These are phyloP conservation scores for Oryza brachyantha DNA, from an alignment of 176 grass and related monocot species.

Conservation along the genomic window DNA sequence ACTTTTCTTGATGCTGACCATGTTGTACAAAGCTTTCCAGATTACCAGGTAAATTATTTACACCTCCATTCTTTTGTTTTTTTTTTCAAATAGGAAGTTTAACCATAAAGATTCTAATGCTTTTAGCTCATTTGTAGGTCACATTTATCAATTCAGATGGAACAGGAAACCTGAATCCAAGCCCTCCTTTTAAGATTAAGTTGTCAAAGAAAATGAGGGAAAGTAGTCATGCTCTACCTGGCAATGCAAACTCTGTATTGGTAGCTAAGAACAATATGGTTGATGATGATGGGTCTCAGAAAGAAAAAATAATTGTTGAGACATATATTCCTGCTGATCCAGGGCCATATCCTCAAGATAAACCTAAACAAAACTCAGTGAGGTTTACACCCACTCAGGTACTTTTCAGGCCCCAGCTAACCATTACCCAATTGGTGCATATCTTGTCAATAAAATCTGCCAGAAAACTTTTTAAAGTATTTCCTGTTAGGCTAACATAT, in stretches of 20 bases:
- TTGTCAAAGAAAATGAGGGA: conserved; percentile 81
- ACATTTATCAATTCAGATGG: conserved; percentile 86
- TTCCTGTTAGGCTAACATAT: background rate
- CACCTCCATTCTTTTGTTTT: background rate
- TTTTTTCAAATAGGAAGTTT: background rate
- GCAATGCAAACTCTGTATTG: conserved; percentile 47
- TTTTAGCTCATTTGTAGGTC: conserved; percentile 63
- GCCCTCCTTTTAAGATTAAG: conserved; percentile 73
- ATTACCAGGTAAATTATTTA: conserved; percentile 70
- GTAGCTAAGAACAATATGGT: conserved; percentile 28
- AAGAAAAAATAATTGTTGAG: conserved; percentile 80
- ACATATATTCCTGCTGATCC: conserved; percentile 85
- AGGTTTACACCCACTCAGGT: conserved; percentile 97
- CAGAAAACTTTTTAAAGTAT: conserved; percentile 16
- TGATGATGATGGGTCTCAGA: conserved; percentile 37
- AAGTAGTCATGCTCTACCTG: conserved; percentile 69
- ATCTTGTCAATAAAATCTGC: background rate
- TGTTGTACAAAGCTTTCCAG: conserved; percentile 74
- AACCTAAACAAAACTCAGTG: conserved; percentile 94
- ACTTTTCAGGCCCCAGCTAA: conserved; percentile 29
- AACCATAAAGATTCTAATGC: conserved; percentile 22
- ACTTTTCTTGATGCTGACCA: conserved; percentile 90
- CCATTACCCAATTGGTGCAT: background rate
- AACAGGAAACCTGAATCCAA: conserved; percentile 59
- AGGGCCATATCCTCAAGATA: conserved; percentile 97